Percentiles rank a stretch among this genome's conserved stretches.
Evolutionary conservation across 2,329 filamentous ascomycete species (phyloP).

Genomic region (Fusarium stilboides): DNA sequence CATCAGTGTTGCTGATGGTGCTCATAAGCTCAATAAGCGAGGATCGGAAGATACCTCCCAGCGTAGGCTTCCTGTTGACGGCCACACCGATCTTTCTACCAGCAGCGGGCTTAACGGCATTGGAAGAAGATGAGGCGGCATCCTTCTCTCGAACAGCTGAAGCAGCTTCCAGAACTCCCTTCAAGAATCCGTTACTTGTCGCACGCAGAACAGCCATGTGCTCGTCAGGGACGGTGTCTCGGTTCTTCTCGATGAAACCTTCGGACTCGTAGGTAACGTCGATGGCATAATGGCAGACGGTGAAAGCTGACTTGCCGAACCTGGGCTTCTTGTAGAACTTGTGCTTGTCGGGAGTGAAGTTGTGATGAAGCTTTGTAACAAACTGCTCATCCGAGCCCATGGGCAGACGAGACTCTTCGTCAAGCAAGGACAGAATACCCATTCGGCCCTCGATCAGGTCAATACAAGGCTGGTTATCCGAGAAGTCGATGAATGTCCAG

Average conservation of each 20-base stretch:
- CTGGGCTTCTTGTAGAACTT: conserved; percentile 99
- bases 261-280: conserved; percentile 99
- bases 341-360: conserved; percentile 91
- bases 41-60: conserved; percentile 98
- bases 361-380: conserved; percentile 94
- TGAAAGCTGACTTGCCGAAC: conserved; percentile 97
- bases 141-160: conserved; percentile 93
- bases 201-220: conserved; percentile 93
- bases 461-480: conserved; percentile 98
- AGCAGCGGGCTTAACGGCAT: conserved; percentile 83
- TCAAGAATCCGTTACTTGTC: conserved; percentile 88
- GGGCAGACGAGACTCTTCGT: conserved; percentile 95
- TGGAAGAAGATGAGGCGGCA: conserved; percentile 72
- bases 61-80: conserved; percentile 94
- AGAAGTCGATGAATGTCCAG: conserved; percentile 99
- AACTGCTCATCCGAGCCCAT: conserved; percentile 99
- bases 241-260: conserved; percentile 99
- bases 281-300: conserved; percentile 97
- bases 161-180: conserved; percentile 87
- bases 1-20: conserved; percentile 97
- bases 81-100: conserved; percentile 92
- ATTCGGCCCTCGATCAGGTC: conserved; percentile 98
- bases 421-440: conserved; percentile 90
- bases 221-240: conserved; percentile 98
- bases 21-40: conserved; percentile 98